Evolutionary conservation across 495 filamentous ascomycete genomes (phyloP).

Genomic region (Halenospora varia): DNA sequence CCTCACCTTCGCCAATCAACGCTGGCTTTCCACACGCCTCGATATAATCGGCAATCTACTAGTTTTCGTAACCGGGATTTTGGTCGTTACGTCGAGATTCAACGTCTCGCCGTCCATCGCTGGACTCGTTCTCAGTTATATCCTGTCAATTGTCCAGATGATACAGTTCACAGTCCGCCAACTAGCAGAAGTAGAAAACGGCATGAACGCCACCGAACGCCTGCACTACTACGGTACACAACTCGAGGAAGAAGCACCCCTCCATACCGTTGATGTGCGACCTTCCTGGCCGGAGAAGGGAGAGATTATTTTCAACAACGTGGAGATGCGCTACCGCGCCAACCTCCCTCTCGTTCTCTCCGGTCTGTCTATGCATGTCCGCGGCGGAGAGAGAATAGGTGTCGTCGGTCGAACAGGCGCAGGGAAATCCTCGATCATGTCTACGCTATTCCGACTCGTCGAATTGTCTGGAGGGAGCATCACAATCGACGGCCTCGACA

Average conservation of each 20-base stretch:
- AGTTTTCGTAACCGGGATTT: conserved; percentile 81
- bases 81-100: conserved; percentile 94
- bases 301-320: conserved; percentile 77
- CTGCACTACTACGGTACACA: conserved; percentile 86
- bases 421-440: conserved; percentile 94
- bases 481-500: conserved; percentile 86
- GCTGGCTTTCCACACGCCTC: conserved; percentile 82
- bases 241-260: conserved; percentile 83
- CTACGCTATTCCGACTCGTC: conserved; percentile 83
- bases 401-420: conserved; percentile 93
- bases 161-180: conserved; percentile 93
- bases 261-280: conserved; percentile 64
- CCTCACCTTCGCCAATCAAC: conserved; percentile 88
- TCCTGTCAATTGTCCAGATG: conserved; percentile 92
- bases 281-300: conserved; percentile 78
- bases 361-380: conserved; percentile 70
- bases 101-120: conserved; percentile 76
- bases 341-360: conserved; percentile 82
- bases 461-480: conserved; percentile 83
- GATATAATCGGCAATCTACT: conserved; percentile 78
- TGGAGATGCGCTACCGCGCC: conserved; percentile 85
- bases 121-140: conserved; percentile 87
- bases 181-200: conserved; percentile 93
- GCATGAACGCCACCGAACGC: conserved; percentile 94
- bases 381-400: conserved; percentile 84